Evolutionary conservation across 2,329 filamentous ascomycete genomes (phyloP), one percentile per base, ranked within the genome.

Genomic region (Tolypocladium sp.): DNA sequence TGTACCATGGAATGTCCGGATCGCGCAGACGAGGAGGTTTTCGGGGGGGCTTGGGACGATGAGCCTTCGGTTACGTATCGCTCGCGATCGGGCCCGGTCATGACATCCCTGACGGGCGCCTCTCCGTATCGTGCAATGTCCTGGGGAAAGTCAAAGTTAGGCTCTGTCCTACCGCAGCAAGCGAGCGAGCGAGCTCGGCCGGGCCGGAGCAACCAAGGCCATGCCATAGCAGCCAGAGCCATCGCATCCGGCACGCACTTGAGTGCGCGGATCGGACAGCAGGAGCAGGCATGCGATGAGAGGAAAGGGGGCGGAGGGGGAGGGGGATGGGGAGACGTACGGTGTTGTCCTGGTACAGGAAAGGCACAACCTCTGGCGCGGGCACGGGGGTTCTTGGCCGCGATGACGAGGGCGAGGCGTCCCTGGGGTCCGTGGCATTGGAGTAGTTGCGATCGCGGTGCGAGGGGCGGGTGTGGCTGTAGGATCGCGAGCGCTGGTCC

Each of bases 301-400:
- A 55, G 46, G 59, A 61, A 27, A 9, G 22, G 37, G 46, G 20
- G 58, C 57, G 55, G 57, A 52, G 58, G 58, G 49, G 58, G 63
- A 65, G 61, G 66, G 62, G 65, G 64, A 68, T 60, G 62, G 59
- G 60, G 5, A 33, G 30, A 60, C 86, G 78, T 73, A 90, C 88
- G 77, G 90, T 71, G 60, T 75, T 76, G 61, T 94, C 91, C 74
- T 97, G 94, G 71, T 94, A 97, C 62, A 96, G 82, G 82, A 96
- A 99, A n/a, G 94, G 94, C 44, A 96, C 94, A 60, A 99, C 92
- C 74, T 97, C 93, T 68, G 91, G 94, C 15, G 90, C 91, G 49
- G 90, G 90, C 57, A 92, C 81, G 15, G 92, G 92, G n/a, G 91
- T 96, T 66, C 89, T 83, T 55, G 92, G 91, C 65, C 91, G 82